Evolutionary conservation across 2,329 filamentous ascomycete genomes (phyloP), one percentile per base, ranked within the genome.

Genomic region (Pleoardoris graminearum): DNA sequence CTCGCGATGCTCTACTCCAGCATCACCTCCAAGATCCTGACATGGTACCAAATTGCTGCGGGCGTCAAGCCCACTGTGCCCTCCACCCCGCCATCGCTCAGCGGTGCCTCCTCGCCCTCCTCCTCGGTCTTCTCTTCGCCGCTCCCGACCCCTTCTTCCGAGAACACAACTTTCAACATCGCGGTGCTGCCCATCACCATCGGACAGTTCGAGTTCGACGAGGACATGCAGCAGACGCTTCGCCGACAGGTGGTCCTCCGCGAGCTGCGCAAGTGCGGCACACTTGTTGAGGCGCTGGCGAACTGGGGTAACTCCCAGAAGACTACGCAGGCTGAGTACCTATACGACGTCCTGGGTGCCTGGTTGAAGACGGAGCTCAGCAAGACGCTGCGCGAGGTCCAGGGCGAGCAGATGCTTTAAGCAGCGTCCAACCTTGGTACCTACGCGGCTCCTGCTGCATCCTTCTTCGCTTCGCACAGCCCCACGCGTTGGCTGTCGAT

Each of bases 1-100:
- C 63, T 70, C 22, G 67, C 67, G 7, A 70, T 70, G 67, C 62
- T 71, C 3, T 71, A 70, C 59, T 65, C 65, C 4, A 69, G 67
- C 57, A 71, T 71, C 48, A 61, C 64, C 21, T 63, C 61, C 32
- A 70, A 69, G 49, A 65, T 70, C 50, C 22, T 71, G 23, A 62
- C 61, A 22, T 71, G 68, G 69, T 71, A 69, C 32, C 65, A 67
- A 17, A 67, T 67, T 12, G 64, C 66, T 8, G 66, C 60, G 2
- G 66, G 66, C 22, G 53, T 66, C 14, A 59, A 63, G 32, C 54
- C 54, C 16, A 49, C 59, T 1, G 35, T 59, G 1, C 50, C 62
- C 2, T 42, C 57, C 7, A 45, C 54, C 14, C 46, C 61, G 16
- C 49, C 55, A 10, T 54, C 58, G 5, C 48, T 58, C 45, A 55